These are phyloP conservation scores for Pythium aquatile DNA, from an alignment of 352 stramenopile genomes.

Conservation along the genomic window DNA sequence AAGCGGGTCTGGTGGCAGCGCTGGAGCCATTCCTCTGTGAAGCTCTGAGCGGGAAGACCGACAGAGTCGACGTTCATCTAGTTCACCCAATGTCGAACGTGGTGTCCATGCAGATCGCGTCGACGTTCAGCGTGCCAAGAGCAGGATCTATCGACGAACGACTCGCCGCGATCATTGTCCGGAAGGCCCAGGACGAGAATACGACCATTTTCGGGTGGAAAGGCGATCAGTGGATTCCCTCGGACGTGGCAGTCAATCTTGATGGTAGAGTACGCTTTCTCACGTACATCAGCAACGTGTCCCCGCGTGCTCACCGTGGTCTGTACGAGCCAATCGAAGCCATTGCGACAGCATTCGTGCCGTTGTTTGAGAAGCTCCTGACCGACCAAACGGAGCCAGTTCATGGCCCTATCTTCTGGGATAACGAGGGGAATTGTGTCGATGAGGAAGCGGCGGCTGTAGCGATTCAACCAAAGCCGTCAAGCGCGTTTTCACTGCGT, in stretches of 20 bases:
- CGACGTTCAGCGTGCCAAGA: not conserved
- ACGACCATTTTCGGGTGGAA: too few relatives aligned
- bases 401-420: too few relatives aligned
- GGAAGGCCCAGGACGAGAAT: too few relatives aligned
- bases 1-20: not conserved
- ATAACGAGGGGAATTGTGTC: too few relatives aligned
- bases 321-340: not conserved
- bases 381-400: not conserved
- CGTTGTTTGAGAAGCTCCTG: not conserved
- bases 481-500: not conserved
- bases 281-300: conserved; percentile 1
- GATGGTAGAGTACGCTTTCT: not conserved
- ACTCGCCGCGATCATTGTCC: not conserved
- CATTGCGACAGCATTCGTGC: not conserved
- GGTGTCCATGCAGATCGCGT: not conserved
- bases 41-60: not conserved
- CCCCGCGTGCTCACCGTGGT: not conserved
- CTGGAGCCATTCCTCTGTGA: not conserved
- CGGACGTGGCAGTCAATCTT: not conserved
- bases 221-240: not conserved
- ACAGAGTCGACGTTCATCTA: not conserved
- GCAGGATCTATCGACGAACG: not conserved
- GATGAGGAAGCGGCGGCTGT: too few relatives aligned
- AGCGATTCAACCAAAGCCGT: not conserved
- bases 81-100: not conserved